Conservation (phyloP, 169 alveolate genomes). For the Perkinsus olseni region DNA sequence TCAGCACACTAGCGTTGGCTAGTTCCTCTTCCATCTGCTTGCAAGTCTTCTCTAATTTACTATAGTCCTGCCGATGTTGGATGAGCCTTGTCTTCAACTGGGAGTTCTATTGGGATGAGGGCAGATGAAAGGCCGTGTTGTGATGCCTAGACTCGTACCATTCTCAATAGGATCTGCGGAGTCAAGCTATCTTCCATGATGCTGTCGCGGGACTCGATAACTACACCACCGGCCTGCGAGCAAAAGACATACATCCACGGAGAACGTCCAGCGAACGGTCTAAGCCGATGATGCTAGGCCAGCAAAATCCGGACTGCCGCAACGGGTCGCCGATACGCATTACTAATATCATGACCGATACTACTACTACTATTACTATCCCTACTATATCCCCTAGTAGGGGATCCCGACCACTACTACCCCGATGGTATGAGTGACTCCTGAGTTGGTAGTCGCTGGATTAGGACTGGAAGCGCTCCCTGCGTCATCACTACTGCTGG, state of each 20-base stretch:
- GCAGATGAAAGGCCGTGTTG: background rate
- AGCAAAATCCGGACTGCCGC: no score
- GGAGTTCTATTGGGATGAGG: background rate
- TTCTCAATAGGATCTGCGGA: background rate
- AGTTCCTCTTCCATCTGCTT: background rate
- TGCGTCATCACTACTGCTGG: background rate
- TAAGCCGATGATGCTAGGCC: no score
- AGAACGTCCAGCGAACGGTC: no score
- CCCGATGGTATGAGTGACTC: background rate
- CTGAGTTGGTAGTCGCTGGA: background rate
- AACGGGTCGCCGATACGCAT: no score
- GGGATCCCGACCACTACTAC: background rate
- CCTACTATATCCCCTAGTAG: no score
- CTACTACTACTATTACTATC: no score
- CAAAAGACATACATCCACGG: no score
- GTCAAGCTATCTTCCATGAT: background rate
- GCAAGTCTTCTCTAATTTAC: background rate
- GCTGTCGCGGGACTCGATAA: background rate
- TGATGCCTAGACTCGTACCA: background rate
- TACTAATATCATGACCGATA: no score
- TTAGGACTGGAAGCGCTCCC: background rate
- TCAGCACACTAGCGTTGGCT: background rate
- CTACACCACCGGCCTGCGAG: background rate
- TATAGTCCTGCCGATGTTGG: background rate
- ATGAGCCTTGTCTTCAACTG: background rate